A percentile compares a stretch with the other conserved stretches of the same genome.
Conservation (phyloP, 768 basidiomycete species). For the Nevesoporus exiguus region DNA sequence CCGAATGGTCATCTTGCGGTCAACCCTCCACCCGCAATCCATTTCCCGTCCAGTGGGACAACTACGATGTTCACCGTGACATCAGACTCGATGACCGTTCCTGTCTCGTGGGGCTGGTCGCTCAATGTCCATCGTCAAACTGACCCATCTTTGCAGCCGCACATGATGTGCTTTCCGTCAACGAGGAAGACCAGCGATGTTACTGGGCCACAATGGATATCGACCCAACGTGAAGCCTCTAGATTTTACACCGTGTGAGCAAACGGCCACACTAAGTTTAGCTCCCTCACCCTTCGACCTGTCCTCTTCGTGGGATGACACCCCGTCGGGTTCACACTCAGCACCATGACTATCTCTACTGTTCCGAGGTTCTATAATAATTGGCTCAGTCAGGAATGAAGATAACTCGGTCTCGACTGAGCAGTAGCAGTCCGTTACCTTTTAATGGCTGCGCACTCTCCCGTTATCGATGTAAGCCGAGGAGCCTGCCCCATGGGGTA, state of each 20-base stretch:
- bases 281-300: no score
- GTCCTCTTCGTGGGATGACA: no score
- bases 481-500: neutral
- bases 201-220: neutral
- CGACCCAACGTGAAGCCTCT: neutral
- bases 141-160: constrained; percentile 5
- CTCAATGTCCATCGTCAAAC: constrained; percentile 5
- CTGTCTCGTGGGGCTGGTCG: neutral
- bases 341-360: no score
- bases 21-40: constrained; percentile 6
- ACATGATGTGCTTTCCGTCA: constrained; percentile 4
- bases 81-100: neutral
- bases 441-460: no score
- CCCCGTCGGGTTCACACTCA: no score
- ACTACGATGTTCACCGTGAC: neutral
- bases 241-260: neutral
- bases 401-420: no score
- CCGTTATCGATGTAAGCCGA: no score
- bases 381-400: no score
- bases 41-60: constrained; percentile 5
- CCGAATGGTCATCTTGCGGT: constrained; percentile 4
- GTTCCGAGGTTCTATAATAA: no score
- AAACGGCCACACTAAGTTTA: no score
- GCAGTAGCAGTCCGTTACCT: no score
- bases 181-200: constrained; percentile 2